Percentiles rank a stretch among this genome's conserved stretches.
Evolutionary conservation across 1,284 basidiomycete genomes (phyloP).

Genomic region (Phellopilus nigrolimitatus): DNA sequence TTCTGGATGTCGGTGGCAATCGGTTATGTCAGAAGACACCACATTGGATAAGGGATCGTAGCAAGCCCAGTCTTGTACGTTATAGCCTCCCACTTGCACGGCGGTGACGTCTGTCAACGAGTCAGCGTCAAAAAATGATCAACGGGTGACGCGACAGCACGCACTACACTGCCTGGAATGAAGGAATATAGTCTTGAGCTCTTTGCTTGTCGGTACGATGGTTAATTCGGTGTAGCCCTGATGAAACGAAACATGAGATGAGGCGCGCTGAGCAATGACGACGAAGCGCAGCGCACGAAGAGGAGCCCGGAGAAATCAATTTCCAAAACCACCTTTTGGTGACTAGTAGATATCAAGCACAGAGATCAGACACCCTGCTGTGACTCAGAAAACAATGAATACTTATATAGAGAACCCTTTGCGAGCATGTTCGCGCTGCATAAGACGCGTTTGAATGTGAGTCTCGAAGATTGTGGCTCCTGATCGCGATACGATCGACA

Average conservation of each 20-base stretch:
- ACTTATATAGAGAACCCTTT: constrained; percentile 86
- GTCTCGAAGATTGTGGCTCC: neutral
- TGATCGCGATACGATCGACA: neutral
- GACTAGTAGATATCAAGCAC: constrained; percentile 66
- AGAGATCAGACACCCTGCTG: constrained; percentile 40
- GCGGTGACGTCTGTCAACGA: constrained; percentile 21
- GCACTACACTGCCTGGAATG: constrained; percentile 82
- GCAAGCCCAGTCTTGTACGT: constrained; percentile 58
- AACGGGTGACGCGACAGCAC: constrained; percentile 28
- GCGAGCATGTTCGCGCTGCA: constrained; percentile 71
- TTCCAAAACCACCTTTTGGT: constrained; percentile 89
- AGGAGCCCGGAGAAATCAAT: constrained; percentile 79
- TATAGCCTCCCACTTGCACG: constrained; percentile 9
- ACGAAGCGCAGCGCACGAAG: constrained; percentile 50
- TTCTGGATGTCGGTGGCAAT: constrained; percentile 89
- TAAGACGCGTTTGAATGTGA: constrained; percentile 24
- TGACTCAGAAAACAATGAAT: constrained; percentile 27
- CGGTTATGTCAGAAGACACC: constrained; percentile 64
- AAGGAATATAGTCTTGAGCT: constrained; percentile 76
- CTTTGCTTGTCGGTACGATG: constrained; percentile 70
- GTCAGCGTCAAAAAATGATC: constrained; percentile 13
- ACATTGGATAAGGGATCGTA: constrained; percentile 73
- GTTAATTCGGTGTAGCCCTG: constrained; percentile 92
- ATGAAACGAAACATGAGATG: constrained; percentile 18
- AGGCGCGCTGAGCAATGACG: neutral